Evolutionary conservation across 805 yeast genomes (phyloP).

Genomic region (Ogataea degrootiae): DNA sequence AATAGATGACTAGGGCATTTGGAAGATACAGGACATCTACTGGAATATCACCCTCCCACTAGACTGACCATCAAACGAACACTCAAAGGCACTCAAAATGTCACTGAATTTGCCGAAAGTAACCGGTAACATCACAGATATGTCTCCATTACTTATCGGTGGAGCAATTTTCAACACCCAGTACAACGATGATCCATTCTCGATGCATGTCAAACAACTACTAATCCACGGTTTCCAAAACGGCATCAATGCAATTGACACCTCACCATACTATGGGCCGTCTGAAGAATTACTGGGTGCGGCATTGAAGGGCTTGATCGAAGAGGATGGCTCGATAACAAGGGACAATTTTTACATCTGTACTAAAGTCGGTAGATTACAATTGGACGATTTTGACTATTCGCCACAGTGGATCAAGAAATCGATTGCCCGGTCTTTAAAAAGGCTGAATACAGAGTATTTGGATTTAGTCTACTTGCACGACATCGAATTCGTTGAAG

Average conservation of each 20-base stretch:
- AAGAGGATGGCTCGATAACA: conserved; percentile 35
- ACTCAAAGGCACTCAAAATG: conserved; percentile 6
- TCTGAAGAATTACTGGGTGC: conserved; percentile 72
- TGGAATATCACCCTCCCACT: not conserved
- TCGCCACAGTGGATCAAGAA: conserved; percentile 51
- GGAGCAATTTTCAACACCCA: conserved; percentile 86
- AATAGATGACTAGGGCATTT: too few species aligned
- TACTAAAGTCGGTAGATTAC: conserved; percentile 82
- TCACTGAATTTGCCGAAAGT: conserved; percentile 18
- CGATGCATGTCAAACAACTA: conserved; percentile 54
- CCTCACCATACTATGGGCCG: conserved; percentile 92
- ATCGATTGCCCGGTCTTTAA: conserved; percentile 63
- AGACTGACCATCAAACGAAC: not conserved
- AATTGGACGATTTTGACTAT: conserved; percentile 70
- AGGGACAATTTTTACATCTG: conserved; percentile 67
- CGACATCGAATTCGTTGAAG: conserved; percentile 77
- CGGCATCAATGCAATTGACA: conserved; percentile 79
- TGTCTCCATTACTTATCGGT: conserved; percentile 68
- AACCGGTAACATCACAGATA: conserved; percentile 24
- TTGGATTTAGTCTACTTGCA: conserved; percentile 83
- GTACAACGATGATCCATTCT: conserved; percentile 65
- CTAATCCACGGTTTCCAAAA: conserved; percentile 52
- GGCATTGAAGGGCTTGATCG: conserved; percentile 42
- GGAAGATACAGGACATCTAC: not conserved
- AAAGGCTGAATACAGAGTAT: conserved; percentile 61